A percentile compares a stretch with the other conserved stretches of the same genome.
These are phyloP conservation scores for Inonotus obliquus DNA, from an alignment of 1,284 basidiomycete species.

Conservation along the genomic window DNA sequence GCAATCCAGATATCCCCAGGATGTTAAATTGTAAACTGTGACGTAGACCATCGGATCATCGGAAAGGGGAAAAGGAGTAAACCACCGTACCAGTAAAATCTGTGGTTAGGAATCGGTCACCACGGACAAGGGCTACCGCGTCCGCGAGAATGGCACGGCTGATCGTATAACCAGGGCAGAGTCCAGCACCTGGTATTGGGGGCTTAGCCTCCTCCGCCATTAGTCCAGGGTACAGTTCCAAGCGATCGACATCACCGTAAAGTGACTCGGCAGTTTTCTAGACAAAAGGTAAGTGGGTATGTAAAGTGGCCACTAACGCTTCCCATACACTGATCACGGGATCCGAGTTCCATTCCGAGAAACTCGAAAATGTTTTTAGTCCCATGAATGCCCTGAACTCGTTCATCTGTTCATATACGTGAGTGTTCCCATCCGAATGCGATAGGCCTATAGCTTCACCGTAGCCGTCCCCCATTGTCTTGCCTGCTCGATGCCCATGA, in stretches of 20 bases:
- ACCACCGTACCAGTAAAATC: constrained; percentile 55
- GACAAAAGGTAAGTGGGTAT: background rate
- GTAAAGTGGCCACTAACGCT: background rate
- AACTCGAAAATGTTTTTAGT: constrained; percentile 50
- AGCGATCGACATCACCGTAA: constrained; percentile 71
- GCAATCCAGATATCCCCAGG: constrained; percentile 74
- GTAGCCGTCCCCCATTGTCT: constrained; percentile 74
- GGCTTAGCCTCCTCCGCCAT: constrained; percentile 74
- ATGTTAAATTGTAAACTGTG: constrained; percentile 64
- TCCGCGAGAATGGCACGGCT: constrained; percentile 82
- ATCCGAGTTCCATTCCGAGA: constrained; percentile 78
- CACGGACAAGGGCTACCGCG: constrained; percentile 54
- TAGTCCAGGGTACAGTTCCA: constrained; percentile 74
- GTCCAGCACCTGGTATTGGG: constrained; percentile 69
- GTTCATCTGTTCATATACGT: constrained; percentile 57
- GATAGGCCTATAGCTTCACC: constrained; percentile 32
- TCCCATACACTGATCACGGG: constrained; percentile 51
- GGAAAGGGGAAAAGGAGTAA: background rate
- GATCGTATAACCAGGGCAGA: constrained; percentile 86
- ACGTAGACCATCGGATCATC: constrained; percentile 3
- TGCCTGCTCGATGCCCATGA: constrained; percentile 67
- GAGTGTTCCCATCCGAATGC: constrained; percentile 27
- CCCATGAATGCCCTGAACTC: constrained; percentile 60
- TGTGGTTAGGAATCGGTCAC: constrained; percentile 76
- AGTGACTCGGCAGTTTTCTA: constrained; percentile 62